Evolutionary conservation across 2,329 filamentous ascomycete species (phyloP), one percentile per base, ranked within the genome.

Genomic region (Spiromastix sp.): DNA sequence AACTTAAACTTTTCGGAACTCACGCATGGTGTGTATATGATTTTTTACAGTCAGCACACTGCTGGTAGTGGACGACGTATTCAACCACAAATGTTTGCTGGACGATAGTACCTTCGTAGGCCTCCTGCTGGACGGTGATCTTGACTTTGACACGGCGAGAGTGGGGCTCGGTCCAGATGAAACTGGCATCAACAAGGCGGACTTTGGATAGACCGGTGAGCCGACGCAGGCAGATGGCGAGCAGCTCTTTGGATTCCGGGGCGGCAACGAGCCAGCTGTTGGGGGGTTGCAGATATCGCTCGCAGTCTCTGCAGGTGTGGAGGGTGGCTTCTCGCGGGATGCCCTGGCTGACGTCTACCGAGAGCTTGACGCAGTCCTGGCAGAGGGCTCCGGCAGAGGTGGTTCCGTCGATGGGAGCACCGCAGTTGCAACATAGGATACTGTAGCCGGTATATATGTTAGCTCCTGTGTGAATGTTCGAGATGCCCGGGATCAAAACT

Each of bases 371-470:
- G 61, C 91, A 96, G 68, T 96, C 89, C 60, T 85, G 85, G 67
- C 91, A 98, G 38, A 95, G 79, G 26, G 91, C 87, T 42, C 86
- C 86, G 35, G 82, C 79, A 17, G 84, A 72, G 10, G 78, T 77
- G 12, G 86, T 94, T 60, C 91, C 91, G 61, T 95, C 87, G 52
- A 98, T 94, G 25, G 89, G 81, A 41, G 85, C 86, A 55, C 89
- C 91, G 61, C 91, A 98, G 71, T 96, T 94, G 68, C 85, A 94
- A 64, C 91, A 98, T 39, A 98, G 81, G 55, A 96, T 94, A n/a
- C 79, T 84, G 40, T 22, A 32, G 15, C 42, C 44, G 46, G 45
- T 32, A 32, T 15, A 42, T 36, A 26, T 20, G 21, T 41, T 37
- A 22, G 30, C 17, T 17, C 15, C 50, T 45, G 43, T 48, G 43